phyloP scores from a whole-genome alignment of 139 green algal species.

The Coelastrella sp. region DNA sequence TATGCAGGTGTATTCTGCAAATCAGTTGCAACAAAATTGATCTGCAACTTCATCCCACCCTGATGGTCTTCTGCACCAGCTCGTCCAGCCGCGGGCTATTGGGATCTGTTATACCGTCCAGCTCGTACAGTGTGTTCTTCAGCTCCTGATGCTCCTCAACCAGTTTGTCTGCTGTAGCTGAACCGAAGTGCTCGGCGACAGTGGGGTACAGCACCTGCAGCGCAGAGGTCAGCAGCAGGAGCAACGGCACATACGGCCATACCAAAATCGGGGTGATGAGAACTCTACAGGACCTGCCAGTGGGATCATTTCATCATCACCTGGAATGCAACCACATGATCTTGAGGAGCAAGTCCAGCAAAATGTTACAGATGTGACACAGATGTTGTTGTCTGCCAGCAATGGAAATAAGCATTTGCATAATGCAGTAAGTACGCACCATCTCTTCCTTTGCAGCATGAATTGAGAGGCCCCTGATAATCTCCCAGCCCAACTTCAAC shows the following conservation, averaged over 20 bases:
- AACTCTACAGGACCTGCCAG: neutral
- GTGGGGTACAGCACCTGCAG: neutral
- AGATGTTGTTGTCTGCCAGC: too few relatives aligned
- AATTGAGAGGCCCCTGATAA: slow-evolving; percentile 1
- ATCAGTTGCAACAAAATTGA: neutral
- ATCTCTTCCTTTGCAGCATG: slow-evolving; percentile 15
- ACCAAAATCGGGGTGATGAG: neutral
- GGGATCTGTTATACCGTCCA: neutral
- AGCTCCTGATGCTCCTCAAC: neutral
- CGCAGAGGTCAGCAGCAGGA: neutral
- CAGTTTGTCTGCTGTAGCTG: neutral
- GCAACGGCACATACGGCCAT: neutral
- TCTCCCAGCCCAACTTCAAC: neutral
- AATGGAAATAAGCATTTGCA: too few relatives aligned
- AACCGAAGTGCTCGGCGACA: slow-evolving; percentile 1
- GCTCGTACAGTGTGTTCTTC: slow-evolving; percentile 6
- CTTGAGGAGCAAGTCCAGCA: too few relatives aligned
- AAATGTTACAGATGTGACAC: too few relatives aligned
- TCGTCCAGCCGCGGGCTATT: neutral
- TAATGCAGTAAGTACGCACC: neutral
- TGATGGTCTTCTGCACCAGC: neutral
- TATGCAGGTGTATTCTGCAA: too few relatives aligned
- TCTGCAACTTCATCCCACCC: neutral
- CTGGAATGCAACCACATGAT: neutral
- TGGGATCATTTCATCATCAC: neutral